These are phyloP conservation scores for Mucor racemosus DNA, from an alignment of 371 early-diverging fungal genomes.

Conservation along the genomic window DNA sequence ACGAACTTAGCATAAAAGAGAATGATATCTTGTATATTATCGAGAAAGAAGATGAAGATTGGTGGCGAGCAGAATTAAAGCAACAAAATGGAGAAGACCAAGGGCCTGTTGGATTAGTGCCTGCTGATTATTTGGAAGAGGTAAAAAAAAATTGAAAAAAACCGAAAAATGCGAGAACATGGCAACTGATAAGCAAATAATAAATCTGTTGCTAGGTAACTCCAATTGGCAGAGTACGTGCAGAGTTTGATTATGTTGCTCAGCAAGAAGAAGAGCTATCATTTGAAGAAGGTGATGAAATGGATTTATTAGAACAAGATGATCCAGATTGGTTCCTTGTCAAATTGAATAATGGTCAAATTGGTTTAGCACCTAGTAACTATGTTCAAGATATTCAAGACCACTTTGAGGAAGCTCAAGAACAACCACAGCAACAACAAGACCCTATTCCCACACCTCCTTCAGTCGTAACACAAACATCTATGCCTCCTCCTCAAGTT, in stretches of 20 bases:
- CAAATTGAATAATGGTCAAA: slow-evolving; percentile 54
- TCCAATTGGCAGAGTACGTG: slow-evolving; percentile 64
- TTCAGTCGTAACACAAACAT: background rate
- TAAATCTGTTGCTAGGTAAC: slow-evolving; percentile 20
- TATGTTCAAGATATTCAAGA: slow-evolving; percentile 65
- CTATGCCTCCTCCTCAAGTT: slow-evolving; percentile 21
- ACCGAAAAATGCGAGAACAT: background rate
- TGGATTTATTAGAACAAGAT: slow-evolving; percentile 73
- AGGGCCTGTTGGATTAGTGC: slow-evolving; percentile 73
- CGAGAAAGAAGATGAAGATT: slow-evolving; percentile 78
- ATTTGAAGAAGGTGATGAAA: slow-evolving; percentile 75
- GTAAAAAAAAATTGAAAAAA: slow-evolving; percentile 43
- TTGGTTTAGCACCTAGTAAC: slow-evolving; percentile 78
- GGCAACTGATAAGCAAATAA: background rate
- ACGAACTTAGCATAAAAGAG: slow-evolving; percentile 85
- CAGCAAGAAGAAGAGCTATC: slow-evolving; percentile 79
- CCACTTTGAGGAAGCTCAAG: background rate
- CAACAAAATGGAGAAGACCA: slow-evolving; percentile 44
- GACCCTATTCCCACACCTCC: slow-evolving; percentile 7
- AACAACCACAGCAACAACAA: slow-evolving; percentile 13
- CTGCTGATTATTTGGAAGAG: slow-evolving; percentile 74
- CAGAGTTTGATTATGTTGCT: slow-evolving; percentile 81
- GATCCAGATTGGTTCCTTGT: slow-evolving; percentile 86
- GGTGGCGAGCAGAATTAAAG: slow-evolving; percentile 79
- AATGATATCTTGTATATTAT: slow-evolving; percentile 76